Base-by-base conservation (phyloP, 805 yeast genomes). In the Barnettozyma pratensis region DNA sequence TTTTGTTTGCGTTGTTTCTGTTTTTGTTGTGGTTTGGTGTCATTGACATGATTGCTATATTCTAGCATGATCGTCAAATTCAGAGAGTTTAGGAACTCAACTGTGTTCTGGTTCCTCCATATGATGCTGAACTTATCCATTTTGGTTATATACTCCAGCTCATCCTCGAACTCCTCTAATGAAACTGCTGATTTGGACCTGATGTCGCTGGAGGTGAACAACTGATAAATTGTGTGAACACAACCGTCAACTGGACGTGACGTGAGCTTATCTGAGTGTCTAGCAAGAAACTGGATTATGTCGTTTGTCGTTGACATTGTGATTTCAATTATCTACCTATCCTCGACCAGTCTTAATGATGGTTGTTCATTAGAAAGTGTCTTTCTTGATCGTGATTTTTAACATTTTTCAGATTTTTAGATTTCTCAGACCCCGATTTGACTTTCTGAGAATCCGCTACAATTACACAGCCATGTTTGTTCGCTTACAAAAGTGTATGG, bases 81-180 rank as follows among this genome's bases (percentile, higher is more conserved):
- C 30, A 39, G 5, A 31, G 44, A 48, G 39, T 55, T 60, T 29
- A 60, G 54, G 46, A 59, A 60, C 6, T 46, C 48, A 5, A 59
- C 44, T 1, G 12, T 34, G 7, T 14, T 14, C 1, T 31, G 40
- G 12, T 49, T 44, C 4, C 37, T 39, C 27, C 29, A 46, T 3
- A 36, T 49, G 2, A 60, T 6, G 7, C 48, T 25, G 28, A 31
- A 19, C 30, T 34, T 28, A 41, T 60, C 62, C 4, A 58, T n/a
- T 3, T 8, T 25, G 4, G 7, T 37, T 5, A 59, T 31, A 26
- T 36, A n/a, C 1, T 39, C 26, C 7, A 58, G 8, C 37, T 52
- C 47, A 7, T 30, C 37, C 9, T 39, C 27, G 37, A 54, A 54
- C 39, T 54, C 37, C 4, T 51, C 37, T 9, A 37, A 44, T 11